A percentile compares a stretch with the other conserved stretches of the same genome.
phyloP scores from a whole-genome alignment of 192 early-diverging fungal genomes.

The Coemansia sp. region DNA sequence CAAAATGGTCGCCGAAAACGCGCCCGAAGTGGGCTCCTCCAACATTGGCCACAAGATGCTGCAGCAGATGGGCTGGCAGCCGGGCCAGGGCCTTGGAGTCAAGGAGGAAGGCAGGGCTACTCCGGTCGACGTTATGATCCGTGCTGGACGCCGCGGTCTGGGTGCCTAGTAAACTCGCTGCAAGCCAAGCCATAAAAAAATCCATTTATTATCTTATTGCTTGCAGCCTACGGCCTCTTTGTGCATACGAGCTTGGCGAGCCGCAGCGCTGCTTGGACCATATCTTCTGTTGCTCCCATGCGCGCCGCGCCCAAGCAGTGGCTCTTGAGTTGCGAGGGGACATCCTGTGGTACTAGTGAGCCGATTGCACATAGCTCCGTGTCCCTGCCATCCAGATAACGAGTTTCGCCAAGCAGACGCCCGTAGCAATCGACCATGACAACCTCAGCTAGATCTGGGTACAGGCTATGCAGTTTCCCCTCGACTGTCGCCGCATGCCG shows the following conservation, averaged over 20 bases:
- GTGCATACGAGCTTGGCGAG: slow-evolving; percentile 28
- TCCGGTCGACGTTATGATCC: slow-evolving; percentile 46
- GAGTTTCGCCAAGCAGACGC: slow-evolving; percentile 21
- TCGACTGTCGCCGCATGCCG: slow-evolving; percentile 14
- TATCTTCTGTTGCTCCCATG: slow-evolving; percentile 29
- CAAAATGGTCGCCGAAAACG: slow-evolving; percentile 38
- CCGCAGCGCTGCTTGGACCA: slow-evolving; percentile 31
- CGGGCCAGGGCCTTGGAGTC: slow-evolving; percentile 44
- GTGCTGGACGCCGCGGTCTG: slow-evolving; percentile 42
- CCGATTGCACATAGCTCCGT: slow-evolving; percentile 38
- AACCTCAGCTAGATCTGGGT: slow-evolving; percentile 35
- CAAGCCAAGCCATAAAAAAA: too few relatives aligned
- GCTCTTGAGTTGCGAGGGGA: slow-evolving; percentile 42
- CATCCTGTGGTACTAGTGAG: slow-evolving; percentile 31
- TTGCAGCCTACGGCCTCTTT: not conserved
- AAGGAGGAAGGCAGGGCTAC: slow-evolving; percentile 41
- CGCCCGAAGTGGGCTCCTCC: slow-evolving; percentile 40
- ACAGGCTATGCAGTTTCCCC: slow-evolving; percentile 12
- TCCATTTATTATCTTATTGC: not conserved
- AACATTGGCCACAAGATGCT: slow-evolving; percentile 54
- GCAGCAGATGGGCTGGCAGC: slow-evolving; percentile 52
- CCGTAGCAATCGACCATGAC: slow-evolving; percentile 34
- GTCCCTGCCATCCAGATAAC: slow-evolving; percentile 19
- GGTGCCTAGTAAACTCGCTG: slow-evolving; percentile 18
- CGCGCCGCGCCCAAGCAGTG: slow-evolving; percentile 35